Conservation (phyloP, 1,139 yeast species). For the Suhomyces coccinellae region DNA sequence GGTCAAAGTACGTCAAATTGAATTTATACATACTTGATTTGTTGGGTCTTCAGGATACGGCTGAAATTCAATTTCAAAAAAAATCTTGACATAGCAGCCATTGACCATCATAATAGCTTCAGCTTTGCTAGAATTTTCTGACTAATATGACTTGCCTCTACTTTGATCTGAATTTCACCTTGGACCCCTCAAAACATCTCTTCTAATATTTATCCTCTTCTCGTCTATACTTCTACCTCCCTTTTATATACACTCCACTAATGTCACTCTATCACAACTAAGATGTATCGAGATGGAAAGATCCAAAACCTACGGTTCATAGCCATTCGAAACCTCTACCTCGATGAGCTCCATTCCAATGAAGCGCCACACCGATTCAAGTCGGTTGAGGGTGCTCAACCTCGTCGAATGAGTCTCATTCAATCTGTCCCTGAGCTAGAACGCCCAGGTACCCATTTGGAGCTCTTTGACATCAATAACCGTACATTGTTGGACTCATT, state of each 20-base stretch:
- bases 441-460: conserved; percentile 14
- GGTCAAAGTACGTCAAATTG: no score
- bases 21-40: no score
- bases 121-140: background rate
- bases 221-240: background rate
- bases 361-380: conserved; percentile 2
- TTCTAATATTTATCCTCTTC: background rate
- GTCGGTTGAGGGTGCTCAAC: conserved; percentile 1
- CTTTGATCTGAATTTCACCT: no score
- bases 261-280: background rate
- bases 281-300: conserved; percentile 12
- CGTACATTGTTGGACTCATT: conserved; percentile 29
- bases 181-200: no score
- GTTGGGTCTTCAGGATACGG: no score
- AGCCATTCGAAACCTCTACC: conserved; percentile 20
- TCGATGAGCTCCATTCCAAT: background rate
- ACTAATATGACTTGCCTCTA: background rate
- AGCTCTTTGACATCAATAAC: conserved; percentile 14
- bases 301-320: conserved; percentile 17
- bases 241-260: conserved; percentile 1
- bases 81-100: no score
- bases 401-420: conserved; percentile 15
- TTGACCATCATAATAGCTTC: no score
- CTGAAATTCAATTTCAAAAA: no score
- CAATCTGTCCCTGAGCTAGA: conserved; percentile 15